phyloP scores from a whole-genome alignment of 179 eudicot species.

The Corrigiola litoralis region DNA sequence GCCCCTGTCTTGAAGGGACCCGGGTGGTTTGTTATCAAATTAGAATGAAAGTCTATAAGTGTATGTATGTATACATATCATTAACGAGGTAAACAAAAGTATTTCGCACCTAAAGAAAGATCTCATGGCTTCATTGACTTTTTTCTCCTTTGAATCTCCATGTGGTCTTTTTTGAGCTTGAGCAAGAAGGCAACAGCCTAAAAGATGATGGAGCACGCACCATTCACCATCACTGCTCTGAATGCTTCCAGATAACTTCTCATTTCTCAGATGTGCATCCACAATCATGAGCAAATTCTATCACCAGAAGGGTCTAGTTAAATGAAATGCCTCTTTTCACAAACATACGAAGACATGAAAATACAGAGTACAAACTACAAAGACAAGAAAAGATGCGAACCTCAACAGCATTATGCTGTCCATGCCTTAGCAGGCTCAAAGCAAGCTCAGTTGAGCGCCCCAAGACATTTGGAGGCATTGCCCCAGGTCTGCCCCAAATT shows the following conservation, averaged over 20 bases:
- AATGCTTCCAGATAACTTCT: slow-evolving; percentile 66
- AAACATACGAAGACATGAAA: slow-evolving; percentile 4
- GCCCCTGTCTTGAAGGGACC: too few relatives aligned
- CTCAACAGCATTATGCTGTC: slow-evolving; percentile 87
- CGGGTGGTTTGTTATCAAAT: too few relatives aligned
- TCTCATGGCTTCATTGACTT: slow-evolving; percentile 76
- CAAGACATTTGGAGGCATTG: slow-evolving; percentile 47
- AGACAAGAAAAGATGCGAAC: slow-evolving; percentile 31
- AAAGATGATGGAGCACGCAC: slow-evolving; percentile 71
- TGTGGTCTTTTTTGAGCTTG: slow-evolving; percentile 57
- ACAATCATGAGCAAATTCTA: slow-evolving; percentile 71
- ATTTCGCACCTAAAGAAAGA: slow-evolving; percentile 78
- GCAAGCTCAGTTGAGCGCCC: slow-evolving; percentile 77
- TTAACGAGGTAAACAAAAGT: background rate
- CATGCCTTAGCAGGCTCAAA: slow-evolving; percentile 60
- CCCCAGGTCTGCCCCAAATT: slow-evolving; percentile 66
- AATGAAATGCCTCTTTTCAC: background rate
- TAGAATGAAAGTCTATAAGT: background rate
- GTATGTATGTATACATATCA: background rate
- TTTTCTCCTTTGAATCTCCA: slow-evolving; percentile 49
- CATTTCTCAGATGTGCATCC: slow-evolving; percentile 65
- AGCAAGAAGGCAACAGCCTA: slow-evolving; percentile 89
- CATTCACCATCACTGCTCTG: slow-evolving; percentile 70
- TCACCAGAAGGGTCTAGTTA: slow-evolving; percentile 6
- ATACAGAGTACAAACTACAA: slow-evolving; percentile 2